phyloP scores from a whole-genome alignment of 495 filamentous ascomycete species.

The Xylaria palmicola region DNA sequence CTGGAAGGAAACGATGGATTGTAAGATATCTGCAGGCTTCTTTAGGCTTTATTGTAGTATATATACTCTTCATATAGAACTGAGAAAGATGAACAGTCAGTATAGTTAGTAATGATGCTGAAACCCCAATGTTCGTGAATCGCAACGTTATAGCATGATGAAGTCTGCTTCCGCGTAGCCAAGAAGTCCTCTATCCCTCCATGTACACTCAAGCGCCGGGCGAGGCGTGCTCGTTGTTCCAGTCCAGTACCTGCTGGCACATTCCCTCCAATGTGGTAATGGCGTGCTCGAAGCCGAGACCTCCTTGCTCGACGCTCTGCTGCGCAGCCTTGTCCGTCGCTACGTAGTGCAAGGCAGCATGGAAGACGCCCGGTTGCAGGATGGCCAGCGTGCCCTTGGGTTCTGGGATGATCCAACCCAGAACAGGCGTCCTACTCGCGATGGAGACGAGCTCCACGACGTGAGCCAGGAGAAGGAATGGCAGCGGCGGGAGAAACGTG shows the following conservation, averaged over 20 bases:
- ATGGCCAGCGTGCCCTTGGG: slow-evolving; percentile 37
- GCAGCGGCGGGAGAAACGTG: slow-evolving; percentile 38
- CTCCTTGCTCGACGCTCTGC: slow-evolving; percentile 47
- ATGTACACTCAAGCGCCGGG: background rate
- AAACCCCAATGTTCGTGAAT: background rate
- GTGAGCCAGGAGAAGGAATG: slow-evolving; percentile 48
- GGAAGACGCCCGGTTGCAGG: slow-evolving; percentile 53
- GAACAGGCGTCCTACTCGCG: slow-evolving; percentile 35
- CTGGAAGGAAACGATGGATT: background rate
- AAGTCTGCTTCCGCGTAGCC: background rate
- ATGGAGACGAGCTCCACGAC: slow-evolving; percentile 43
- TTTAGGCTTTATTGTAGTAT: background rate
- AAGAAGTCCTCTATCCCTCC: background rate
- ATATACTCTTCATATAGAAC: background rate
- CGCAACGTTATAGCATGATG: background rate
- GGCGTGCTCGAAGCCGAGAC: slow-evolving; percentile 49
- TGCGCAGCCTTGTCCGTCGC: slow-evolving; percentile 49
- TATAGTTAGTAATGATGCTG: background rate
- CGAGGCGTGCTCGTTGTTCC: slow-evolving; percentile 39
- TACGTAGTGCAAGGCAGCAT: slow-evolving; percentile 42
- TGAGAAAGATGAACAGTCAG: background rate
- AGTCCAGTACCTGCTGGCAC: slow-evolving; percentile 50
- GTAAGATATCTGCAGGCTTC: background rate
- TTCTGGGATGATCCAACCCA: slow-evolving; percentile 38
- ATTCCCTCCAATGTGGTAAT: slow-evolving; percentile 51